Conservation (phyloP, 2,329 filamentous ascomycete genomes). For the Rhynchosporium agropyri region DNA sequence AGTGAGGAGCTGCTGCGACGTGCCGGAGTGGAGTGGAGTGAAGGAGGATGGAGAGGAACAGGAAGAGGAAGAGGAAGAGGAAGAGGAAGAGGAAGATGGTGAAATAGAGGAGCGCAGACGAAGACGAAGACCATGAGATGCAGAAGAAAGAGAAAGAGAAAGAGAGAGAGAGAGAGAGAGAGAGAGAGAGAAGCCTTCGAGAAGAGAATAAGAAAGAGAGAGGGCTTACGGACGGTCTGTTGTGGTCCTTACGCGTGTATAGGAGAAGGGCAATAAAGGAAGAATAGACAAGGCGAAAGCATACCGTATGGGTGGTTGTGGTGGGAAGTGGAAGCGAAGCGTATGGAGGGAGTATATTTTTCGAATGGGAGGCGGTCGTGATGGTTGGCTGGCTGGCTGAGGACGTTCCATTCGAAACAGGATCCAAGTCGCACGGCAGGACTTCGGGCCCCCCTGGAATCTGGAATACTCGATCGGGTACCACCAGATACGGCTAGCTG, state of each 20-base stretch:
- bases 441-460: no score
- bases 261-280: conserved; percentile 12
- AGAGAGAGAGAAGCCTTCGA: no score
- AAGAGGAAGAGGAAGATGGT: no score
- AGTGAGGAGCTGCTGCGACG: conserved; percentile 23
- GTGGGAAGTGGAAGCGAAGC: neutral
- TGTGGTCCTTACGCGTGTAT: conserved; percentile 26
- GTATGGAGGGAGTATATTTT: neutral
- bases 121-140: conserved; percentile 2
- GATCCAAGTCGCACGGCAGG: no score
- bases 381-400: conserved; percentile 8
- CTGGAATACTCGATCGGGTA: no score
- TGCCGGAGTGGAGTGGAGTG: conserved; percentile 21
- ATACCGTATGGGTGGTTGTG: neutral
- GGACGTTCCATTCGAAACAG: neutral
- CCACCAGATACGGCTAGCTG: neutral
- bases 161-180: no score
- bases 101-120: neutral
- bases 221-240: conserved; percentile 28
- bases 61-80: neutral
- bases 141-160: conserved; percentile 14
- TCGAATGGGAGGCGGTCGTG: conserved; percentile 9
- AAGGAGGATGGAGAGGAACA: conserved; percentile 14
- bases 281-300: conserved; percentile 12
- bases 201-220: neutral